Conservation (phyloP, 176 grass and related monocot genomes). For the Elymus sibiricus region DNA sequence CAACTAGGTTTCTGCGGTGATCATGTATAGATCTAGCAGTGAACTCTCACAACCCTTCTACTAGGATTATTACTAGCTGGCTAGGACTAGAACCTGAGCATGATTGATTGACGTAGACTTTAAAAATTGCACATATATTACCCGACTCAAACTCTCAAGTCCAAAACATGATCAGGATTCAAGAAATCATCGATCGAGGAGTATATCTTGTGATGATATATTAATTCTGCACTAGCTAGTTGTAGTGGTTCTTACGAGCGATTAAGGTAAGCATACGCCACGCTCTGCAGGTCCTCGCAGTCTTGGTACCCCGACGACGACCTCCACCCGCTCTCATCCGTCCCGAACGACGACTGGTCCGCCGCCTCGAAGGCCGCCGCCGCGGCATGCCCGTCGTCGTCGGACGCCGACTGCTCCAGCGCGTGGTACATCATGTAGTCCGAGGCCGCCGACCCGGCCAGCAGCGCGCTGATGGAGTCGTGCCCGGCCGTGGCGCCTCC, state of each 20-base stretch:
- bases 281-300: slow-evolving; percentile 71
- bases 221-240: slow-evolving; percentile 39
- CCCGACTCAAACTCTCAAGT: slow-evolving; percentile 18
- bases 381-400: neutral
- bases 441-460: neutral
- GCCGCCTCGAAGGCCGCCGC: slow-evolving; percentile 27
- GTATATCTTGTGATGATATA: slow-evolving; percentile 44
- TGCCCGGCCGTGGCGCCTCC: slow-evolving; percentile 9
- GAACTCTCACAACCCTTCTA: slow-evolving; percentile 2
- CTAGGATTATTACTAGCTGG: slow-evolving; percentile 30
- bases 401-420: neutral
- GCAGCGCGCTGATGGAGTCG: slow-evolving; percentile 45
- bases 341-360: slow-evolving; percentile 28
- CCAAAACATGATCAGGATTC: slow-evolving; percentile 38
- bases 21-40: slow-evolving; percentile 20
- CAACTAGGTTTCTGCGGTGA: slow-evolving; percentile 38
- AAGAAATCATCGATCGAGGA: slow-evolving; percentile 21
- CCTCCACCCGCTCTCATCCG: slow-evolving; percentile 48
- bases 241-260: slow-evolving; percentile 56
- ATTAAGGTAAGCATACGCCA: slow-evolving; percentile 69
- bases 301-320: slow-evolving; percentile 65
- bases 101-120: neutral
- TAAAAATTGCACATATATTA: slow-evolving; percentile 29
- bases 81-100: neutral
- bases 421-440: slow-evolving; percentile 41